These are phyloP conservation scores for Vaccinium corymbosum DNA, from an alignment of 148 eudicot species.

Conservation along the genomic window DNA sequence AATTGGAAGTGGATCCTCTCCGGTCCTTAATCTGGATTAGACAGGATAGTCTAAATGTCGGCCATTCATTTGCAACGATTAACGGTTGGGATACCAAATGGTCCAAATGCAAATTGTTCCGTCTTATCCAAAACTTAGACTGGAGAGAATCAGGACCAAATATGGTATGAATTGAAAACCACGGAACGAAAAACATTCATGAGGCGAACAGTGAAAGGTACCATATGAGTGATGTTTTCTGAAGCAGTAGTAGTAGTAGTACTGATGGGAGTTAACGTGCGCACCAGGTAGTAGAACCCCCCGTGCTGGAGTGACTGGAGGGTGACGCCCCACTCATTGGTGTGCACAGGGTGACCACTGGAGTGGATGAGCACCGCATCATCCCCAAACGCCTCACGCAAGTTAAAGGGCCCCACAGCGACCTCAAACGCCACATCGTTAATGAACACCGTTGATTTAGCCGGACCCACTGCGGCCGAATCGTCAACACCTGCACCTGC, in stretches of 20 bases:
- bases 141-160: neutral
- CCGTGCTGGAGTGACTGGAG: slow-evolving; percentile 73
- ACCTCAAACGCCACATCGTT: slow-evolving; percentile 76
- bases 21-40: too few relatives aligned
- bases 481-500: slow-evolving; percentile 46
- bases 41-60: too few relatives aligned
- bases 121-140: too few relatives aligned
- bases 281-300: slow-evolving; percentile 64
- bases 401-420: slow-evolving; percentile 52
- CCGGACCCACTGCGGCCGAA: slow-evolving; percentile 17
- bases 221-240: slow-evolving; percentile 34
- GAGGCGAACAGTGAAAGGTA: neutral
- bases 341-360: slow-evolving; percentile 63
- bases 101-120: too few relatives aligned
- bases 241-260: neutral
- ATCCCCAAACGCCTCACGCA: slow-evolving; percentile 75
- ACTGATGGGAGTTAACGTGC: slow-evolving; percentile 33
- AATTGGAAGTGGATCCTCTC: too few relatives aligned
- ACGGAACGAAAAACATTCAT: neutral
- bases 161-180: neutral
- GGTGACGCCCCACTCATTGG: slow-evolving; percentile 84
- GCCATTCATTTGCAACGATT: too few relatives aligned
- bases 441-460: slow-evolving; percentile 66
- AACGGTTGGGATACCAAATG: too few relatives aligned
- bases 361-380: slow-evolving; percentile 62